phyloP scores from a whole-genome alignment of 371 early-diverging fungal genomes.

The Choanephora cucurbitarum region DNA sequence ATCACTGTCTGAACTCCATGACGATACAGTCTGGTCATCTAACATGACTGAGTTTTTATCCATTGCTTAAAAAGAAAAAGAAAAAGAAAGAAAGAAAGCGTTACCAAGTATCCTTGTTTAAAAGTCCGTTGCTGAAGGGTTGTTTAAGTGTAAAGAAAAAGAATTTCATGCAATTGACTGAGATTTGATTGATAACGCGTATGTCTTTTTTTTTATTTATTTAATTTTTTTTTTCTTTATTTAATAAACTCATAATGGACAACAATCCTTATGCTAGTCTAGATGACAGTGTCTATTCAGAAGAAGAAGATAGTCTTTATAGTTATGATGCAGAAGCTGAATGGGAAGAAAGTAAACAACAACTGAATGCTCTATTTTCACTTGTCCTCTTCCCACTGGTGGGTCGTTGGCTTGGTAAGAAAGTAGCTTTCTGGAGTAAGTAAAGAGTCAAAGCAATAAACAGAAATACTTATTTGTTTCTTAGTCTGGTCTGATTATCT shows the following conservation, averaged over 20 bases:
- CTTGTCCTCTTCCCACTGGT: constrained; percentile 61
- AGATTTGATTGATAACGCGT: too few relatives aligned
- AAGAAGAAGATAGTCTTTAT: constrained; percentile 32
- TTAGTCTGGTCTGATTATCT: background rate
- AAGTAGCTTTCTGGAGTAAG: constrained; percentile 61
- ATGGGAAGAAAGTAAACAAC: constrained; percentile 68
- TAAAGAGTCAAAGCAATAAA: background rate
- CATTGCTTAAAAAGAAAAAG: too few relatives aligned
- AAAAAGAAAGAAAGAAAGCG: too few relatives aligned
- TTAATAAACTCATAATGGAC: too few relatives aligned
- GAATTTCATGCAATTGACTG: too few relatives aligned
- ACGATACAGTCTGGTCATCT: too few relatives aligned
- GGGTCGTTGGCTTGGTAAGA: constrained; percentile 63
- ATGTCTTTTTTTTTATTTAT: too few relatives aligned
- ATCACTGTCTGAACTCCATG: too few relatives aligned
- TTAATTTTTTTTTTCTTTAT: background rate
- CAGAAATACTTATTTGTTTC: background rate
- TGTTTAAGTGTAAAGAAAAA: too few relatives aligned
- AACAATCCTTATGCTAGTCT: constrained; percentile 27
- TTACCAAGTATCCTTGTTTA: too few relatives aligned
- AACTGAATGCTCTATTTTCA: constrained; percentile 54
- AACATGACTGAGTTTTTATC: too few relatives aligned
- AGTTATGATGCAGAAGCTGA: constrained; percentile 57
- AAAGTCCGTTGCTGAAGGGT: too few relatives aligned
- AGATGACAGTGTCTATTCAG: constrained; percentile 25